Percentiles rank a stretch among this genome's conserved stretches.
These are phyloP conservation scores for Aspergillus ibericus DNA, from an alignment of 2,329 filamentous ascomycete species.

Conservation along the genomic window DNA sequence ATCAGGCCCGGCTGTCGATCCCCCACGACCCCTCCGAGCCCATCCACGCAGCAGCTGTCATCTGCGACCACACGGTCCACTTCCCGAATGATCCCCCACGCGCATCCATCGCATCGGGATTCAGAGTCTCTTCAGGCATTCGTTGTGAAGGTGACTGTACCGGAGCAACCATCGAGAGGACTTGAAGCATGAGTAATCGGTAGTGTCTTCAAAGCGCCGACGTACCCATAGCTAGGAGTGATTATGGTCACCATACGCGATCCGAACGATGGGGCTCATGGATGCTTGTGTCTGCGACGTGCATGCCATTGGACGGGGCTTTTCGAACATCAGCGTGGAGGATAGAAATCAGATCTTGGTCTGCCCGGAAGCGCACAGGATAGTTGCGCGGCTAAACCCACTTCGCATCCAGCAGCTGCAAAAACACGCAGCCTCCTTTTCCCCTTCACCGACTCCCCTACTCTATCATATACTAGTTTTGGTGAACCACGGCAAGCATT, in stretches of 20 bases:
- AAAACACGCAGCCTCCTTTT: slow-evolving; percentile 62
- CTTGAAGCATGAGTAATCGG: slow-evolving; percentile 59
- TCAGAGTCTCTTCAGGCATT: slow-evolving; percentile 52
- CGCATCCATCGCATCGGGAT: slow-evolving; percentile 20
- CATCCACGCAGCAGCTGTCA: slow-evolving; percentile 37
- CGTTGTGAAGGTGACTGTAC: slow-evolving; percentile 60
- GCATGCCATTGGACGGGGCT: slow-evolving; percentile 24
- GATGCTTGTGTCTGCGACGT: slow-evolving; percentile 54
- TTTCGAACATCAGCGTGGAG: slow-evolving; percentile 50
- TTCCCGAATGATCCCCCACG: slow-evolving; percentile 31
- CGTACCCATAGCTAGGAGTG: slow-evolving; percentile 60
- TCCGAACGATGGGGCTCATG: slow-evolving; percentile 76
- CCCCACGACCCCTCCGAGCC: slow-evolving; percentile 41
- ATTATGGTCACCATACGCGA: slow-evolving; percentile 62
- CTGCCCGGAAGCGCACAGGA: slow-evolving; percentile 58
- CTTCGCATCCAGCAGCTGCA: slow-evolving; percentile 65
- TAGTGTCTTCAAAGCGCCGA: slow-evolving; percentile 67
- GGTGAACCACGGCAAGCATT: slow-evolving; percentile 71
- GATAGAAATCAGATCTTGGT: slow-evolving; percentile 59
- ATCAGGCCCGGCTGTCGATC: slow-evolving; percentile 34
- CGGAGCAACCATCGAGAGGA: slow-evolving; percentile 55
- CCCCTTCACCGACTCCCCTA: slow-evolving; percentile 61
- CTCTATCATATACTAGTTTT: slow-evolving; percentile 49
- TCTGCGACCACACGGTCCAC: slow-evolving; percentile 33
- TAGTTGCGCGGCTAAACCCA: slow-evolving; percentile 41